Evolutionary conservation across 805 yeast species (phyloP), one percentile per base, ranked within the genome.

Genomic region (Wickerhamiella slavikovae): DNA sequence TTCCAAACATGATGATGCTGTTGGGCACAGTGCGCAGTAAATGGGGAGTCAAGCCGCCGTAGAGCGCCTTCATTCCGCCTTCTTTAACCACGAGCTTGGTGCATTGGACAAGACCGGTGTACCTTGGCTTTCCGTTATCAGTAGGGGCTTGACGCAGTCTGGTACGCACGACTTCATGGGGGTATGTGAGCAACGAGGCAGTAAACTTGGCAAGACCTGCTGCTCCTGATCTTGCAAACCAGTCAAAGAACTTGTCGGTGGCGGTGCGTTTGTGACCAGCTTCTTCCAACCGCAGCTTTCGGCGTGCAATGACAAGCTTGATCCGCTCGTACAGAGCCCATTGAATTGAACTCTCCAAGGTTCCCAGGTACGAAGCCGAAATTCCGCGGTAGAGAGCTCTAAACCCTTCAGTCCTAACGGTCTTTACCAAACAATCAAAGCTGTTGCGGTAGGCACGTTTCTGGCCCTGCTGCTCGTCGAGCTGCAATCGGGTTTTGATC

Each of bases 1-100:
- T 83, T 27, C 99, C 98, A 58, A 89, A 89, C 98, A 89, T 89
- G 42, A 89, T 85, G 48, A 89, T 82, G 45, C 93, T 77, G 54
- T 89, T 89, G 3, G 99, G 99, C 30, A 89, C 98, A 0, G 98
- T 89, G 53, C 98, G 68, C 57, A 89, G 65, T 44, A 89, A 58
- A 54, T 89, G 99, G 3, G 99, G 95, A 2, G 99, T 89, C 44
- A 89, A 61, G 1, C 99, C 99, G 32, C 99, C 94, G 49, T 89
- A 89, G 80, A 89, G 76, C 9, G 93, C 75, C 5, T 65, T 72
- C 30, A 85, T 52, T 1, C 99, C 98, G 55, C 89, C 98, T 46
- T 89, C 94, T 44, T 73, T 77, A 12, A 80, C 55, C n/a, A 89
- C 69, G 18, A 82, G 58, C 45, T 61, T 69, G 58, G 89, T 83